Percentiles rank a stretch among this genome's conserved stretches.
These are phyloP conservation scores for Cryphonectria japonica DNA, from an alignment of 2,329 filamentous ascomycete genomes.

Conservation along the genomic window DNA sequence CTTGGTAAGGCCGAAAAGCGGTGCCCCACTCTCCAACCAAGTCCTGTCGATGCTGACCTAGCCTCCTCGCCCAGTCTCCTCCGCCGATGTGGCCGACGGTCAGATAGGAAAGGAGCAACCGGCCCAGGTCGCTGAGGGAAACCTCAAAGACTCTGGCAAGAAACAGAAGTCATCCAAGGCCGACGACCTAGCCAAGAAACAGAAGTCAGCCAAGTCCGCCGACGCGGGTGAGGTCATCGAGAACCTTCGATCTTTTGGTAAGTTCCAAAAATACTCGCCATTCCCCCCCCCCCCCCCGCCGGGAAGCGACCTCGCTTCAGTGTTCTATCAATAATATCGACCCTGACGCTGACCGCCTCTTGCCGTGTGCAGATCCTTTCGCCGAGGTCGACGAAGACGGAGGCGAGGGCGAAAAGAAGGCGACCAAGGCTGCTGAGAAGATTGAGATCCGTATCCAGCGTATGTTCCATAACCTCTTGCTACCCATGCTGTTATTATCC, in stretches of 20 bases:
- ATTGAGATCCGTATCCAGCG: constrained; percentile 99
- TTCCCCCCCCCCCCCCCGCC: neutral
- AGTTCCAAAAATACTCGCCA: neutral
- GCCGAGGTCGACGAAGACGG: constrained; percentile 99
- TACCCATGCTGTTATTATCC: no score
- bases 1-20: constrained; percentile 68
- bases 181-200: constrained; percentile 11
- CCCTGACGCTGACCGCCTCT: constrained; percentile 15
- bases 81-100: constrained; percentile 18
- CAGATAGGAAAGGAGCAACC: constrained; percentile 19
- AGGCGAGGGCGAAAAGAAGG: constrained; percentile 61
- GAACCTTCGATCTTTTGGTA: constrained; percentile 23
- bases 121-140: constrained; percentile 14
- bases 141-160: constrained; percentile 17
- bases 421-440: constrained; percentile 91
- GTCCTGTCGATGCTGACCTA: neutral
- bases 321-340: neutral
- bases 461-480: constrained; percentile 54
- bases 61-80: neutral
- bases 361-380: constrained; percentile 81
- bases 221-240: constrained; percentile 13
- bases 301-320: neutral
- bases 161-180: constrained; percentile 11
- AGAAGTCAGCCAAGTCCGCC: constrained; percentile 13
- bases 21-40: neutral